A percentile compares a stretch with the other conserved stretches of the same genome.
These are phyloP conservation scores for Pseudozyma pruni DNA, from an alignment of 1,284 basidiomycete species.

Conservation along the genomic window DNA sequence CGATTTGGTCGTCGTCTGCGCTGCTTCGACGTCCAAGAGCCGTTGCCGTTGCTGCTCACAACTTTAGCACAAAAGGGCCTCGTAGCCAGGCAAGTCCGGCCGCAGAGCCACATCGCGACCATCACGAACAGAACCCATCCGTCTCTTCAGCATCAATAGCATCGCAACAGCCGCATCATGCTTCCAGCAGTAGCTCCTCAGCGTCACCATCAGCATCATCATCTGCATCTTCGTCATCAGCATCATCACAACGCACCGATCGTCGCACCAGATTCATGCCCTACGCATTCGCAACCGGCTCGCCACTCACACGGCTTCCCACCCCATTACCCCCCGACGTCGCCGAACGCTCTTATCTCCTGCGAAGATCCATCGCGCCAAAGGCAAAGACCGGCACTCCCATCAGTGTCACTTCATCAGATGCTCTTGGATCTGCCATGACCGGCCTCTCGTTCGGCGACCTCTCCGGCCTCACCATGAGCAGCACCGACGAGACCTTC, in stretches of 20 bases:
- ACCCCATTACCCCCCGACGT: conserved; percentile 49
- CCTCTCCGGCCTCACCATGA: conserved; percentile 45
- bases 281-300: conserved; percentile 33
- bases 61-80: conserved; percentile 33
- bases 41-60: neutral
- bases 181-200: conserved; percentile 6
- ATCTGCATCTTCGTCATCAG: conserved; percentile 1
- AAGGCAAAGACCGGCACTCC: conserved; percentile 15
- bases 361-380: conserved; percentile 24
- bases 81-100: conserved; percentile 38
- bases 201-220: conserved; percentile 4
- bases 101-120: conserved; percentile 31
- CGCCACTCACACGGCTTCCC: conserved; percentile 43
- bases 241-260: conserved; percentile 25
- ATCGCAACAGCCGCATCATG: conserved; percentile 9
- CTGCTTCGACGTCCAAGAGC: neutral
- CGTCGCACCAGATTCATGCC: conserved; percentile 29
- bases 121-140: conserved; percentile 23
- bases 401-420: conserved; percentile 5
- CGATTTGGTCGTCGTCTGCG: no score
- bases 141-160: conserved; percentile 18
- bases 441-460: conserved; percentile 37
- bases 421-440: conserved; percentile 14
- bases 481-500: conserved; percentile 51
- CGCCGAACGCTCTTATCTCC: conserved; percentile 24